Conservation (phyloP, 345 rosid genomes). For the Dovyalis caffra region DNA sequence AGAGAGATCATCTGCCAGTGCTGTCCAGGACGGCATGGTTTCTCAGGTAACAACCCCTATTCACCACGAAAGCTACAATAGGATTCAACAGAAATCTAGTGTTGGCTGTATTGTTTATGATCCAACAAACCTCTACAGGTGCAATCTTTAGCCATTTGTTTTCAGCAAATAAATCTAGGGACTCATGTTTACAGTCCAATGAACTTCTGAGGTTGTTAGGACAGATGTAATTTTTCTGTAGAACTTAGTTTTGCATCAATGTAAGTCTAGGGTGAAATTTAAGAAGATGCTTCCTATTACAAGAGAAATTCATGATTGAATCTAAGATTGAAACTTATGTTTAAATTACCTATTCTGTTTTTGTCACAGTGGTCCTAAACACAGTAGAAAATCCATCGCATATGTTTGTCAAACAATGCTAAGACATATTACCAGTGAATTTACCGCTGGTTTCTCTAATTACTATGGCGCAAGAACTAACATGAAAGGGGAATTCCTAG, state of each 20-base stretch:
- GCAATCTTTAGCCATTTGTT: background rate
- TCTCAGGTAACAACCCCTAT: background rate
- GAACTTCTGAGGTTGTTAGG: background rate
- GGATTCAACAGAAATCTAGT: background rate
- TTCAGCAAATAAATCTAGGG: background rate
- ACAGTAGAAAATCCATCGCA: background rate
- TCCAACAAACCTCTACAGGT: background rate
- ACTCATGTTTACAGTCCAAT: background rate
- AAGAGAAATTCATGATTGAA: background rate
- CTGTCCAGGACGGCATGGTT: background rate
- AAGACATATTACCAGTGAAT: slow-evolving; percentile 61
- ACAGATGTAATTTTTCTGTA: background rate
- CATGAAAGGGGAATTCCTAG: too few relatives aligned
- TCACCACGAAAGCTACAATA: too few relatives aligned
- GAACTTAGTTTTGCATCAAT: background rate
- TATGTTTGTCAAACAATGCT: background rate
- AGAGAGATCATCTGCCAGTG: background rate
- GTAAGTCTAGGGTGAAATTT: background rate
- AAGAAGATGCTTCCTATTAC: background rate
- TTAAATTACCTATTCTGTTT: background rate
- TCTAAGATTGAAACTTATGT: background rate
- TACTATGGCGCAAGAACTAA: too few relatives aligned
- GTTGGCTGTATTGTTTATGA: background rate
- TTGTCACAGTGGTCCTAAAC: background rate
- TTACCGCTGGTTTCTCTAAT: too few relatives aligned